Base-by-base conservation (phyloP, 2,329 filamentous ascomycete species). In the Botrytis aclada region DNA sequence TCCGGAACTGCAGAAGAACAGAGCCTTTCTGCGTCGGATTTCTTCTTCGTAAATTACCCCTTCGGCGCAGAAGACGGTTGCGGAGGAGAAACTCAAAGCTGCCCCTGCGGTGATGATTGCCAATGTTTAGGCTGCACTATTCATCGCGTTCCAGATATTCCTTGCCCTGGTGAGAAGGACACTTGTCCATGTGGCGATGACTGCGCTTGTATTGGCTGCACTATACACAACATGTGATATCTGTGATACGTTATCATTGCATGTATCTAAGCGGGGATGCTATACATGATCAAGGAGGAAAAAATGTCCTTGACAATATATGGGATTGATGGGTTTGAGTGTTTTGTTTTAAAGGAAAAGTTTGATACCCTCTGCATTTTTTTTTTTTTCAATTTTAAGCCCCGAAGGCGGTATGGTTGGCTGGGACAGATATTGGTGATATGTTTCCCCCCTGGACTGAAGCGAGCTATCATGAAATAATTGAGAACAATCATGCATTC, bases 31-130 rank as follows among this genome's bases (percentile, higher is more conserved):
- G 84, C 85, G 1, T 84, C 82, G 69, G 86, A 89, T 78, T 90
- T 87, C 81, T 85, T 89, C 78, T 90, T 90, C 76, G 88, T 90
- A 72, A 86, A 84, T 71, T 86, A 89, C 74, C 84, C 86, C 4
- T 86, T 84, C 72, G 79, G 75, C 25, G 81, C 82, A 6, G 83
- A 20, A 82, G 69, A 85, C 37, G 79, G 81, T 1, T 88, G 87
- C 77, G 83, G 82, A 0, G 87, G 87, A 3, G 84, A 85, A 73
- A 82, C 82, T 73, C 81, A 83, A 20, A 85, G 83, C 58, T 90
- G 88, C 77, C 86, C 85, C 0, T 90, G 88, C 72, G 88, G 88
- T 14, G 87, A 89, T 73, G 87, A 88, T 74, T 90, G 88, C 73
- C 82, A 86, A 74, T 90, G 88, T 75, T 80, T 88, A 3, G 88